Evolutionary conservation across 1,284 basidiomycete genomes (phyloP), one percentile per base, ranked within the genome.

Genomic region (Ustilago crameri): DNA sequence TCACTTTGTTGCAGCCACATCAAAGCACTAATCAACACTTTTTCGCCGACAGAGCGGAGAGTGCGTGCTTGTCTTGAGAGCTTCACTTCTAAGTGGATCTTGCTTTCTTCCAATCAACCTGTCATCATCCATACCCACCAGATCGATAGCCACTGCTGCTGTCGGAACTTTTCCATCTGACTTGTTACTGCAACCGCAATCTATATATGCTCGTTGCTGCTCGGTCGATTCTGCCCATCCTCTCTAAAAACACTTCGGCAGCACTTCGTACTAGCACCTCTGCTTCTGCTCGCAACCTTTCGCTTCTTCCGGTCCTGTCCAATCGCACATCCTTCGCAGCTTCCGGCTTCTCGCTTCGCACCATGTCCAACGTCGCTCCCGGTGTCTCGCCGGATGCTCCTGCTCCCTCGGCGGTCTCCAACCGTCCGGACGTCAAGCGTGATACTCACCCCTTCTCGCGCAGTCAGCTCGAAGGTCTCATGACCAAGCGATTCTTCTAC

Each of bases 401-500:
- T 27, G 68, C 62, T 24, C 62, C 60, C n/a, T 68, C 64, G 41
- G 70, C 70, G 23, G 60, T 73, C 50, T 60, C 64, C 15, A 68
- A 62, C 48, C 64, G 65, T n/a, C 61, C 70, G 17, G 61, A 68
- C 9, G 75, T 83, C 52, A 75, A 82, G 50, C 78, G 74, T 45
- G 75, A 78, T 12, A 90, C 90, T 0, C 94, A 97, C 84, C 84
- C 90, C 15, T 99, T 98, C 82, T 92, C 95, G 85, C 95, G 96
- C 84, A 78, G 86, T 30, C 88, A 91, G 52, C 88, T 98, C 48
- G 95, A 98, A 81, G 90, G 90, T 27, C 86, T 96, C 58, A 88
- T 98, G 69, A 92, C 91, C 78, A 90, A 92, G 70, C 87, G 96
- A 47, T 99, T 99, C 87, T 99, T 98, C 87, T 98, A 92, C 84